Evolutionary conservation across 306 rosid genomes (phyloP).

Genomic region (Casuarina glauca): DNA sequence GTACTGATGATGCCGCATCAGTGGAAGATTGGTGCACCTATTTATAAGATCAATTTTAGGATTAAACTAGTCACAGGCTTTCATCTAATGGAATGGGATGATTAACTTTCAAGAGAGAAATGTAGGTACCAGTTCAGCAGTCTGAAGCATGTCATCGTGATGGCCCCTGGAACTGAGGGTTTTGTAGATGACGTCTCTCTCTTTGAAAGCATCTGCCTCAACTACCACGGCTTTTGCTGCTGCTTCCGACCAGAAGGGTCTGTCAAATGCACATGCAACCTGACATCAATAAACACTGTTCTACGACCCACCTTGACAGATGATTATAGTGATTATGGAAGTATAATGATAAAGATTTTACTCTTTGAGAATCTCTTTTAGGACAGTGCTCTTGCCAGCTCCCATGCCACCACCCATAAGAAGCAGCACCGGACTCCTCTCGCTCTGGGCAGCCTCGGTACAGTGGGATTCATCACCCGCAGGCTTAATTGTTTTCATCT

Average conservation of each 20-base stretch:
- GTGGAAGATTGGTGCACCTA: conserved; percentile 85
- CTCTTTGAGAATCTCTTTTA: conserved; percentile 79
- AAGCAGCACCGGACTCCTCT: conserved; percentile 81
- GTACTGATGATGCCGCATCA: conserved; percentile 86
- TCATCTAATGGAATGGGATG: too few species aligned
- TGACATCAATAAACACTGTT: background rate
- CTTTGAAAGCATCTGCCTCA: conserved; percentile 97
- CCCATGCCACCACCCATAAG: conserved; percentile 99
- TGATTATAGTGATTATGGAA: too few species aligned
- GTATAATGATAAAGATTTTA: conserved; percentile 10
- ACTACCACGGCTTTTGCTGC: conserved; percentile 62
- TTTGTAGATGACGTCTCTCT: conserved; percentile 67
- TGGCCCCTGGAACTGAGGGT: conserved; percentile 71
- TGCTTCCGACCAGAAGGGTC: conserved; percentile 73
- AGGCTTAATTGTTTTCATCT: conserved; percentile 57
- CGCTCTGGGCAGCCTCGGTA: conserved; percentile 40
- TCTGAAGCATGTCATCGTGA: conserved; percentile 80
- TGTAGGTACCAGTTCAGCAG: conserved; percentile 65
- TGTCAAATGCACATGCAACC: conserved; percentile 36
- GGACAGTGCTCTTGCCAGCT: conserved; percentile 95
- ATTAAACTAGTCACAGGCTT: too few species aligned
- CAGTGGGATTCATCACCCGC: conserved; percentile 36
- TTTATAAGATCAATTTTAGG: background rate
- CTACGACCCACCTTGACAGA: background rate
- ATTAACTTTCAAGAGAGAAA: background rate